phyloP scores from a whole-genome alignment of 768 basidiomycete genomes.

The Rossbeevera mucosa region DNA sequence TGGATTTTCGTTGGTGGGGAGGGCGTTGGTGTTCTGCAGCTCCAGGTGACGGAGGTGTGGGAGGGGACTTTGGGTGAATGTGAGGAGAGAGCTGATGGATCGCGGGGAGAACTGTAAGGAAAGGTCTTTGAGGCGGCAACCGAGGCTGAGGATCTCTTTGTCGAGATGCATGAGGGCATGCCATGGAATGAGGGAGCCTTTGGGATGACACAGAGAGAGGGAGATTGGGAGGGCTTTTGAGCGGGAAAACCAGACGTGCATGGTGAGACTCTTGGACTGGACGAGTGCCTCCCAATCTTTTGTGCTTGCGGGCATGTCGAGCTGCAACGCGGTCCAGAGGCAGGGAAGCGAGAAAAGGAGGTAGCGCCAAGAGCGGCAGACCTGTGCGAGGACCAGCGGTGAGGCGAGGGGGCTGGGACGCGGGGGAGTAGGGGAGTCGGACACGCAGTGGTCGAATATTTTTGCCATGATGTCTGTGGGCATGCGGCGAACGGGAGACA shows the following conservation, averaged over 20 bases:
- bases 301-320: conserved; percentile 20
- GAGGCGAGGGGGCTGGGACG: conserved; percentile 11
- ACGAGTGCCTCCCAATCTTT: conserved; percentile 24
- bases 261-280: conserved; percentile 24
- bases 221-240: conserved; percentile 28
- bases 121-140: conserved; percentile 18
- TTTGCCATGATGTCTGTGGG: conserved; percentile 29
- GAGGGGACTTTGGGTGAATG: conserved; percentile 24
- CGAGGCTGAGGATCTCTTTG: conserved; percentile 25
- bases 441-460: conserved; percentile 23
- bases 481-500: conserved; percentile 30
- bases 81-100: conserved; percentile 25
- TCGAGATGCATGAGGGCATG: conserved; percentile 28
- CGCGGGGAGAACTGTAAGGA: conserved; percentile 20
- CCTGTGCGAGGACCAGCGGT: conserved; percentile 26
- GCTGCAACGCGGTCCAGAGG: conserved; percentile 21
- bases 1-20: conserved; percentile 24
- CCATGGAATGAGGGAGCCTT: conserved; percentile 22
- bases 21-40: conserved; percentile 22
- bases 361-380: conserved; percentile 30
- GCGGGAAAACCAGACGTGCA: conserved; percentile 30
- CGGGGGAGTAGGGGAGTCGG: conserved; percentile 4
- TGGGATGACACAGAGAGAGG: conserved; percentile 20
- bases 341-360: conserved; percentile 28
- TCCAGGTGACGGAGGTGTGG: conserved; percentile 26